A percentile compares a stretch with the other conserved stretches of the same genome.
Conservation (phyloP, 2,329 filamentous ascomycete species). For the Claviceps arundinis region DNA sequence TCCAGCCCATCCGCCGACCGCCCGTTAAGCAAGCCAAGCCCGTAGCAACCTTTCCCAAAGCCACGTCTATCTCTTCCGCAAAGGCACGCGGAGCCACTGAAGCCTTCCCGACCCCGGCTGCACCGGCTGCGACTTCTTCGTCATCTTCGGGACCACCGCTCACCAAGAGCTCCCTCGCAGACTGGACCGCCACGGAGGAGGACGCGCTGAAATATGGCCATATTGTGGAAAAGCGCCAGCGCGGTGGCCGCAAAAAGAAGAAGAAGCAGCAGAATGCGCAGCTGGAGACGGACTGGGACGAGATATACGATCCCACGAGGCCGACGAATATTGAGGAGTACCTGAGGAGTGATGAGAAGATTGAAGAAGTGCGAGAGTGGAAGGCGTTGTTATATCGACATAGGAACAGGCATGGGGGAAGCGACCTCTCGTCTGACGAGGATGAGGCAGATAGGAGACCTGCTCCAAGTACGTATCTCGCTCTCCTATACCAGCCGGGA, state of each 20-base stretch:
- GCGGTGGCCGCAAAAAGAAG: conserved; percentile 69
- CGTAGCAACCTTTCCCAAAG: conserved; percentile 46
- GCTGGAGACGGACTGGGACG: conserved; percentile 70
- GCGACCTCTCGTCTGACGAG: conserved; percentile 27
- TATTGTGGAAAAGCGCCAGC: conserved; percentile 50
- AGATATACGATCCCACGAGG: conserved; percentile 72
- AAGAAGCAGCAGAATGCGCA: conserved; percentile 46
- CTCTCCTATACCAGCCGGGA: background rate
- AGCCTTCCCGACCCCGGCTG: background rate
- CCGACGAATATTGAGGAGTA: conserved; percentile 82
- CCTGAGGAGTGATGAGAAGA: conserved; percentile 68
- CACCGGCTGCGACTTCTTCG: conserved; percentile 15
- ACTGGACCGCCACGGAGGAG: conserved; percentile 67
- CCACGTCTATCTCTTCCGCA: conserved; percentile 17
- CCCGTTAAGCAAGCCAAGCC: conserved; percentile 44
- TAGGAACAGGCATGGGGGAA: conserved; percentile 31
- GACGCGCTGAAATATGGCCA: conserved; percentile 62
- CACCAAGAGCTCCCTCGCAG: conserved; percentile 58
- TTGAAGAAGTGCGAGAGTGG: conserved; percentile 72
- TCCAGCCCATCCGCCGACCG: conserved; percentile 75
- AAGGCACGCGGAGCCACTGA: conserved; percentile 12
- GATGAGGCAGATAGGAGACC: conserved; percentile 20
- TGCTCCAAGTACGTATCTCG: conserved; percentile 20
- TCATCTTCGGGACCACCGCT: conserved; percentile 24
- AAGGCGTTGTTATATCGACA: conserved; percentile 69